Base-by-base conservation (phyloP, 495 filamentous ascomycete genomes). In the Xylaria nigripes region DNA sequence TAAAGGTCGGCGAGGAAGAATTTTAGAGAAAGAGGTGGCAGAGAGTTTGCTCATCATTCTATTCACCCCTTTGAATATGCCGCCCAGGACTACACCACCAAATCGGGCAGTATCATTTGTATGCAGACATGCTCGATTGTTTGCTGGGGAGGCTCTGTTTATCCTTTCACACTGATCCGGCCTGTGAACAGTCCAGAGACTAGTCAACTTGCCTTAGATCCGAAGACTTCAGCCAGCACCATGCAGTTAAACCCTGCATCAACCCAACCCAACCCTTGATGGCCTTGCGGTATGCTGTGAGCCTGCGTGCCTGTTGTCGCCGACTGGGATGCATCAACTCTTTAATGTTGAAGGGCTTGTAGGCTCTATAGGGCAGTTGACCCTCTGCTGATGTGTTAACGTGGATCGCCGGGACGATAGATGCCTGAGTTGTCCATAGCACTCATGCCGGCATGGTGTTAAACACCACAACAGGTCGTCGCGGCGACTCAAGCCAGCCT, bases 141-240 rank as follows among this genome's bases (percentile, higher is more conserved):
- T 42, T 42, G 45, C 45, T 34, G 23, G 5, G 32, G 43, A n/a
- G 34, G 10, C 15, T 23, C 51, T 30, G 24, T 48, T 48, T 34
- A 6, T 32, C 34, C 45, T 27, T 45, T 40, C 51, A 41, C 51
- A 41, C 44, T 44, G 27, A 43, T 48, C 24, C 51, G 29, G 51
- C 44, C 45, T 42, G 36, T 36, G 34, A 54, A 32, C 51, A 42
- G 45, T 32, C 44, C 51, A 54, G 44, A 54, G 34, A 41, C 51
- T 54, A 54, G 51, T 48, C 51, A 54, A 54, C 51, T 48, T 54
- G 51, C 23, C 51, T 48, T 48, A 48, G 36, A 54, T 21, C 44
- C 32, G 22, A 42, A 54, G 44, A 45, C 51, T 54, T 34, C 53
- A 44, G 22, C 45, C 45, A 43, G 53, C 51, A 48, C 38, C 44